A percentile compares a stretch with the other conserved stretches of the same genome.
phyloP scores from a whole-genome alignment of 2,329 filamentous ascomycete genomes.

The Penicillium sp. region DNA sequence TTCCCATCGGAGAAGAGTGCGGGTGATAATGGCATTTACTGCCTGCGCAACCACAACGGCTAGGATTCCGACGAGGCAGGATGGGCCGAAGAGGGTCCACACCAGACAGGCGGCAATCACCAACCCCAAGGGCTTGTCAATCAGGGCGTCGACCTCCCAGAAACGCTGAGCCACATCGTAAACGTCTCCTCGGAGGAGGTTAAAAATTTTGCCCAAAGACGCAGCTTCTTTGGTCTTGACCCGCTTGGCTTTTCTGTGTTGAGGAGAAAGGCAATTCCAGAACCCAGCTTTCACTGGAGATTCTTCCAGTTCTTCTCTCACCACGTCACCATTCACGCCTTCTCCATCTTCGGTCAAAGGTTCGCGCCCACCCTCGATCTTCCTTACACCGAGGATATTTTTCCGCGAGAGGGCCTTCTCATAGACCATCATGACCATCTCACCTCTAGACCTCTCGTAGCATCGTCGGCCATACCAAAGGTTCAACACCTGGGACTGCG shows the following conservation, averaged over 20 bases:
- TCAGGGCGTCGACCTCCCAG: conserved; percentile 76
- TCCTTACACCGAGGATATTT: conserved; percentile 42
- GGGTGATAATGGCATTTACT: conserved; percentile 64
- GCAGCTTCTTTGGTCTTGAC: conserved; percentile 54
- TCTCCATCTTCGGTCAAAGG: conserved; percentile 14
- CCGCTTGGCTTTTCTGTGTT: conserved; percentile 24
- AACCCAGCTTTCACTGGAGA: conserved; percentile 18
- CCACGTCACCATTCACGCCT: conserved; percentile 8
- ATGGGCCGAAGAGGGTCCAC: conserved; percentile 73
- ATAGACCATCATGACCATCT: conserved; percentile 80
- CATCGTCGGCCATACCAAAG: conserved; percentile 79
- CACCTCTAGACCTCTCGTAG: conserved; percentile 78
- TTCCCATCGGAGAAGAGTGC: conserved; percentile 64
- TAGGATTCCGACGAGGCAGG: conserved; percentile 68
- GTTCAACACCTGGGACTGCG: conserved; percentile 63
- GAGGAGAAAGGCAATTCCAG: conserved; percentile 23
- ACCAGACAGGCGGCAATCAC: conserved; percentile 68
- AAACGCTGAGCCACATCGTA: conserved; percentile 53
- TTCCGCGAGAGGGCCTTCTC: conserved; percentile 71
- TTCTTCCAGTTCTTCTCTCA: conserved; percentile 10
- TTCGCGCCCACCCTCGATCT: conserved; percentile 28
- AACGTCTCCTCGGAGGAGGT: conserved; percentile 64
- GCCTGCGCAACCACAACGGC: conserved; percentile 65
- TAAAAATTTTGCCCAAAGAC: conserved; percentile 85
- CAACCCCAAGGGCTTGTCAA: conserved; percentile 73